Base-by-base conservation (phyloP, 164 flowering plant genomes). In the Kalanchoe fedtschenkoi region DNA sequence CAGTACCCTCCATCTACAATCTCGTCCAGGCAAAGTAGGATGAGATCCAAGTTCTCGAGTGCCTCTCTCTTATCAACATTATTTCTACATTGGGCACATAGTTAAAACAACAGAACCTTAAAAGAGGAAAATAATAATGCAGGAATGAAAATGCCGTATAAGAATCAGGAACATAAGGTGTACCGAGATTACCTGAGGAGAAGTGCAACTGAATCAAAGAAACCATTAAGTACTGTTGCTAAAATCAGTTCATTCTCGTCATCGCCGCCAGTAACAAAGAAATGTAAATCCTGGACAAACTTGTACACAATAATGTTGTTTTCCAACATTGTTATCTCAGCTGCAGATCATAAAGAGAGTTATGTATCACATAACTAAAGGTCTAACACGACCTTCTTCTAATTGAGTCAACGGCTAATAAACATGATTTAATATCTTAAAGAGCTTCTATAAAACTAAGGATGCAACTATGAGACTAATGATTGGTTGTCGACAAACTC, bases 221-320 rank as follows among this genome's bases (percentile, higher is more conserved):
- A 85, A 6, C 88, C 97, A 66, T 89, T 88, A 66, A 89, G 95
- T 56, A 89, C 95, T 30, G 86, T 62, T 17, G 84, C 81, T 51
- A 89, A 71, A 54, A 87, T 86, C 53, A 89, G 82, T 60, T 89
- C 97, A 58, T 86, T 89, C 72, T 89, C 95, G 62, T 85, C 81
- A 58, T 86, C 97, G 38, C 90, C 89, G 3, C 92, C 95, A 41
- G 92, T 89, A 32, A 89, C 95, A 75, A 70, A 89, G 71, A 89
- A 85, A 70, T 87, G 90, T 26, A 89, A 78, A 67, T 89, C 97
- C 65, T 87, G 88, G 38, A 75, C 74, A 69, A 84, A 85, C 74
- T 83, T 89, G 66, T 83, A 89, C 51, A 85, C 75, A 34, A 87
- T 71, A 59, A 87, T 66, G 61, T 83, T 75, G 78, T 71, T 75